Base-by-base conservation (phyloP, 495 filamentous ascomycete species). In the Penicillium nucicola region DNA sequence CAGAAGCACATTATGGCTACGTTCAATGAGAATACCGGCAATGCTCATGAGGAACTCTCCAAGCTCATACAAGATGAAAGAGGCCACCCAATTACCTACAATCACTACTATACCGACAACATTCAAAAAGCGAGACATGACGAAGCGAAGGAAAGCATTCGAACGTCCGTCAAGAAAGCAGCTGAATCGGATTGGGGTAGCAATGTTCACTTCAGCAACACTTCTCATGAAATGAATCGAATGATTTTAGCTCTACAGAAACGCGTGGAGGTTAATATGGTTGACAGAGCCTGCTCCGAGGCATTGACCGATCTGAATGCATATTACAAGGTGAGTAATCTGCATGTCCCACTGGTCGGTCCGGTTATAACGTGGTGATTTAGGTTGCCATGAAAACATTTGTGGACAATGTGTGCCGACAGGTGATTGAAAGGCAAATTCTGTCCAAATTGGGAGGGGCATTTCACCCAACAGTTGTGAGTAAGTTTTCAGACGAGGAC, bases 21-120 rank as follows among this genome's bases (percentile, higher is more conserved):
- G n/a, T n/a, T n/a, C n/a, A n/a, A n/a, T n/a, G n/a, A n/a, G n/a
- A n/a, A n/a, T n/a, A n/a, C n/a, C n/a, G n/a, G n/a, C n/a, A n/a
- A n/a, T n/a, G n/a, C n/a, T n/a, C n/a, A n/a, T n/a, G n/a, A n/a
- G n/a, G n/a, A n/a, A n/a, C n/a, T n/a, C n/a, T n/a, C n/a, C n/a
- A n/a, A n/a, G n/a, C n/a, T n/a, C n/a, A n/a, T 51, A 31, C 70
- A 77, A 40, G 79, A 79, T 40, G 69, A 73, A 19, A 46, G 64
- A 37, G 61, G 58, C 8, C 63, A 67, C 35, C 72, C 71, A 0
- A 70, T 76, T 22, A 79, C 73, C 1, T 78, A 78, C 52, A 77
- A 77, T 40, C 71, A 74, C 38, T 74, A 74, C 28, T 79, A 73
- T 42, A 75, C 64, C 0, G 63, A 74, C 25, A 74, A 62, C 1